Conservation (phyloP, 306 rosid genomes). For the Citrullus mucosospermus region DNA sequence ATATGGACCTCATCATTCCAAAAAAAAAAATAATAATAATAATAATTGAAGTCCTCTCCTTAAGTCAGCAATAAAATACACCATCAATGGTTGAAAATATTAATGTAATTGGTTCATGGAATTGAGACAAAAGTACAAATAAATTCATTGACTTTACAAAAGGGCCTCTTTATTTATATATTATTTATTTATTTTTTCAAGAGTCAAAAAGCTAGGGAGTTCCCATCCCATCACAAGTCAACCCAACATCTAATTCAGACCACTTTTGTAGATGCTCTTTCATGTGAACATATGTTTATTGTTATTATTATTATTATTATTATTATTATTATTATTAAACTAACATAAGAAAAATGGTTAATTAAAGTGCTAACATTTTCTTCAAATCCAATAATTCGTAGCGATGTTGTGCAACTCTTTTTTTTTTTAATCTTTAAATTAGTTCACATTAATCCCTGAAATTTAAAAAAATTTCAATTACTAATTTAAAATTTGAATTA, state of each 20-base stretch:
- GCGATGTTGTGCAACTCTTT: too few species aligned
- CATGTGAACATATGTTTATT: neutral
- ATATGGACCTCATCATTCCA: neutral
- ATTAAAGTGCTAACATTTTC: too few species aligned
- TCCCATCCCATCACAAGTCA: neutral
- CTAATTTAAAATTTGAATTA: too few species aligned
- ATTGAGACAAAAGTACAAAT: neutral
- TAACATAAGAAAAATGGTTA: neutral
- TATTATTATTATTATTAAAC: neutral
- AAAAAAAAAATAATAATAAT: neutral
- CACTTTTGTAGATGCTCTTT: neutral
- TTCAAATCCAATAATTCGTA: too few species aligned
- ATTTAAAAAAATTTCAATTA: too few species aligned
- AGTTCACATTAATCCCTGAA: too few species aligned
- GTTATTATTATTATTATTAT: too few species aligned
- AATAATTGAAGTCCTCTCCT: neutral
- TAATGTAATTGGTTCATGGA: neutral
- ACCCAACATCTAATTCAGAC: neutral
- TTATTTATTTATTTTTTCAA: too few species aligned
- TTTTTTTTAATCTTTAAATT: too few species aligned
- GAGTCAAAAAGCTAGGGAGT: neutral
- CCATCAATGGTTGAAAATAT: neutral
- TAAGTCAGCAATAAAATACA: neutral
- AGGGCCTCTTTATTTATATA: neutral
- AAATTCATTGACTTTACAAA: neutral